Evolutionary conservation across 345 rosid genomes (phyloP).

Genomic region (Angophora floribunda): DNA sequence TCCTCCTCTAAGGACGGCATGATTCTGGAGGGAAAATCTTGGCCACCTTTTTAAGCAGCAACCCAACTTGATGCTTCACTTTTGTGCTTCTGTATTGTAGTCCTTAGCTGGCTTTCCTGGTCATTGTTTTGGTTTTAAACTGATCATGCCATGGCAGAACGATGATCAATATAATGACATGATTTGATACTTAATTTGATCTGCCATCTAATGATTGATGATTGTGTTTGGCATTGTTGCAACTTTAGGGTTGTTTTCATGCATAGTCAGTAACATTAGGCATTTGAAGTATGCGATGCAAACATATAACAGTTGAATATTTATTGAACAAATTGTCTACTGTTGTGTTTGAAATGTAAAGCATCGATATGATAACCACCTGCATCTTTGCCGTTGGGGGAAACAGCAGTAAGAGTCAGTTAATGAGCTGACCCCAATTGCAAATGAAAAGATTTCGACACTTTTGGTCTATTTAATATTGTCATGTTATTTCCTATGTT

Average conservation of each 20-base stretch:
- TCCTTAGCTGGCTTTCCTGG: neutral
- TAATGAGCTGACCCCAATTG: neutral
- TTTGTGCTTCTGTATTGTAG: neutral
- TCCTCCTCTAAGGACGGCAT: slow-evolving; percentile 90
- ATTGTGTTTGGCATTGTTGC: neutral
- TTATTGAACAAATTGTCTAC: neutral
- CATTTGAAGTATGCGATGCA: neutral
- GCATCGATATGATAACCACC: neutral
- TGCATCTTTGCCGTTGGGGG: neutral
- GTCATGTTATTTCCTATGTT: neutral
- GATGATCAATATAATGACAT: neutral
- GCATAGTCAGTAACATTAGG: neutral
- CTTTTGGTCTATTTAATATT: neutral
- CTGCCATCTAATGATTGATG: neutral
- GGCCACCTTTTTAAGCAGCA: neutral
- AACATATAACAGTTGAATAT: neutral
- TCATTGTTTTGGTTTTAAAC: neutral
- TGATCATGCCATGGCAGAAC: neutral
- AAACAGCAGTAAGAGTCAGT: neutral
- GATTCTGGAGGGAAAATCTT: neutral
- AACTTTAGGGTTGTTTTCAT: neutral
- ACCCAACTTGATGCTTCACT: neutral
- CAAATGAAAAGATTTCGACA: neutral
- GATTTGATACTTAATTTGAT: neutral
- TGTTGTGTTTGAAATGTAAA: neutral